Base-by-base conservation (phyloP, 306 rosid species). In the Acacia confusa region DNA sequence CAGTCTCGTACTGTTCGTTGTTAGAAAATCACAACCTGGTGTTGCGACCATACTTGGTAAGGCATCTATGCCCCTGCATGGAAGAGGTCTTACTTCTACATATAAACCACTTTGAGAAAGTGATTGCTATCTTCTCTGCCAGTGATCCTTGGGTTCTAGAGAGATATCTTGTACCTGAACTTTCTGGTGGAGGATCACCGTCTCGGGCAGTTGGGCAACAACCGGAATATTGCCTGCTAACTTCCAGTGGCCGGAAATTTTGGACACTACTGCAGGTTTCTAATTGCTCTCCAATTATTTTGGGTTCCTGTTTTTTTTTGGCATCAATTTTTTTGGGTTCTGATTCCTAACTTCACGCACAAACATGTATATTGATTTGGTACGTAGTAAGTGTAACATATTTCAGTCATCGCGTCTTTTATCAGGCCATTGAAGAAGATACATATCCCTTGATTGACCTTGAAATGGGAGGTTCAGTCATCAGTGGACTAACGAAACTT, bases 231-330 rank as follows among this genome's bases (percentile, higher is more conserved):
- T 91, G 92, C 84, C 74, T 90, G 52, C 92, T 93, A 78, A 91
- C 97, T 75, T 50, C 85, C 80, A 88, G 94, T 32, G 96, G 97
- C 74, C 19, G 91, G 73, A 91, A 93, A 86, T 88, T 91, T 82
- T 79, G 82, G 34, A 89, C 90, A 28, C 73, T 91, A 15, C 72
- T 90, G 80, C 96, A 93, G 96, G 97, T 93, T 52, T 76, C 87
- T 72, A 38, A 41, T 74, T 71, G 34, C 48, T 47, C 3, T 17
- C 28, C 64, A 65, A 78, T 34, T 69, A 38, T 41, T 41, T 69
- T 69, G 74, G 32, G 19, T 50, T 48, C 28, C 8, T 6, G 0
- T 6, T 36, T 36, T 36, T 36, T 36, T 36, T 36, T 36, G 40
- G 40, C 40, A 6, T 36, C 63, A 63, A 78, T 30, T 69, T 41